phyloP scores from a whole-genome alignment of 345 rosid genomes.

The Erucastrum elatum region DNA sequence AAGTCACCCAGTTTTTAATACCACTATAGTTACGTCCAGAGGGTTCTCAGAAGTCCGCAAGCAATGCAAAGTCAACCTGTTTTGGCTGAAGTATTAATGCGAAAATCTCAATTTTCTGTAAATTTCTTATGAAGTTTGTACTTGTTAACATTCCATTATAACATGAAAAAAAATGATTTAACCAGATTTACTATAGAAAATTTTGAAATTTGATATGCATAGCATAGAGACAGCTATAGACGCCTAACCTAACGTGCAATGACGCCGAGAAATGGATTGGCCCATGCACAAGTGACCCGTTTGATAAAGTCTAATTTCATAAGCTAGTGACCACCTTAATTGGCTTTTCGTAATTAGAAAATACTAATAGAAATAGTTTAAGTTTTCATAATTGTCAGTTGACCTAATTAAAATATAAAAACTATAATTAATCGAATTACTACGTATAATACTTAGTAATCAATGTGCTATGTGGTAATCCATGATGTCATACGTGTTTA shows the following conservation, averaged over 20 bases:
- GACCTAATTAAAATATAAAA: conserved; percentile 16
- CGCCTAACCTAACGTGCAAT: not conserved
- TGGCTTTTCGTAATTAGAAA: conserved; percentile 33
- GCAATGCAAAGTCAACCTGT: not conserved
- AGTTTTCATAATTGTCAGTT: conserved; percentile 7
- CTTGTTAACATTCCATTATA: not conserved
- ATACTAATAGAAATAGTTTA: not conserved
- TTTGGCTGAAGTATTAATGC: not conserved
- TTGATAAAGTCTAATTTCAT: conserved; percentile 1
- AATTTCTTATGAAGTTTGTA: not conserved
- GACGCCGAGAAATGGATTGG: not conserved
- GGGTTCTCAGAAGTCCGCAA: too few species aligned
- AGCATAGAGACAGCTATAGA: not conserved
- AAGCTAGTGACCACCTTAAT: not conserved
- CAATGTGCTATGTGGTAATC: conserved; percentile 27
- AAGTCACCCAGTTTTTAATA: too few species aligned
- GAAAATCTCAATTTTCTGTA: not conserved
- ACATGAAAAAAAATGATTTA: not conserved
- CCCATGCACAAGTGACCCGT: not conserved
- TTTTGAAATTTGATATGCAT: not conserved
- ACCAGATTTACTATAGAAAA: not conserved
- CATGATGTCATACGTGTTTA: conserved; percentile 32
- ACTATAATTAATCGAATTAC: conserved; percentile 5
- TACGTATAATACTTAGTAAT: not conserved
- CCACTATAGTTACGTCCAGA: too few species aligned